Conservation (phyloP, 352 stramenopile genomes). For the Elongisporangium undulatum region DNA sequence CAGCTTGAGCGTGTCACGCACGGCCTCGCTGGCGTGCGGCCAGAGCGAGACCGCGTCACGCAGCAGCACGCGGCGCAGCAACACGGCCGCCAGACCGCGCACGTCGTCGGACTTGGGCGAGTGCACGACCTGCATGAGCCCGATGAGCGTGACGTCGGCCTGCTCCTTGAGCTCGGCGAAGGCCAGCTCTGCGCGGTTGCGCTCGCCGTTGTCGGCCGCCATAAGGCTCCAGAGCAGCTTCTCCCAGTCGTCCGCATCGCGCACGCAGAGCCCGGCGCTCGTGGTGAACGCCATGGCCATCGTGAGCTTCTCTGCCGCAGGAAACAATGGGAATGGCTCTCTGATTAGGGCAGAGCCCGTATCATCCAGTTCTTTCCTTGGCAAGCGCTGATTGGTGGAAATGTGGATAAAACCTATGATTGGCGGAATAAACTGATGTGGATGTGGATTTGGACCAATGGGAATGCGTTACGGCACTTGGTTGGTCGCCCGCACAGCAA, state of each 20-base stretch:
- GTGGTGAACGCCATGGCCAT: constrained; percentile 18
- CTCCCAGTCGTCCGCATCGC: constrained; percentile 41
- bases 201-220: constrained; percentile 62
- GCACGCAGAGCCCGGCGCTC: constrained; percentile 1
- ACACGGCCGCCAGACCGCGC: constrained; percentile 63
- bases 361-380: not conserved
- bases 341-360: constrained; percentile 3
- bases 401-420: not conserved
- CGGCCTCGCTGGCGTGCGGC: constrained; percentile 43
- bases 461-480: not conserved
- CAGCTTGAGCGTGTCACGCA: constrained; percentile 45
- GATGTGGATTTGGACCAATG: constrained; percentile 1
- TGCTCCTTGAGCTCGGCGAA: constrained; percentile 62
- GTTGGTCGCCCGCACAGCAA: not conserved
- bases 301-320: not conserved
- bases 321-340: not conserved
- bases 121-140: constrained; percentile 55
- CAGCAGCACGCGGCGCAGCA: constrained; percentile 72
- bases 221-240: constrained; percentile 69
- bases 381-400: constrained; percentile 1
- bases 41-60: constrained; percentile 77
- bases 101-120: constrained; percentile 57
- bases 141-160: constrained; percentile 50
- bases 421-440: constrained; percentile 1
- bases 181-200: constrained; percentile 56